These are phyloP conservation scores for Arachnomyces sp. DNA, from an alignment of 2,329 filamentous ascomycete genomes.

Conservation along the genomic window DNA sequence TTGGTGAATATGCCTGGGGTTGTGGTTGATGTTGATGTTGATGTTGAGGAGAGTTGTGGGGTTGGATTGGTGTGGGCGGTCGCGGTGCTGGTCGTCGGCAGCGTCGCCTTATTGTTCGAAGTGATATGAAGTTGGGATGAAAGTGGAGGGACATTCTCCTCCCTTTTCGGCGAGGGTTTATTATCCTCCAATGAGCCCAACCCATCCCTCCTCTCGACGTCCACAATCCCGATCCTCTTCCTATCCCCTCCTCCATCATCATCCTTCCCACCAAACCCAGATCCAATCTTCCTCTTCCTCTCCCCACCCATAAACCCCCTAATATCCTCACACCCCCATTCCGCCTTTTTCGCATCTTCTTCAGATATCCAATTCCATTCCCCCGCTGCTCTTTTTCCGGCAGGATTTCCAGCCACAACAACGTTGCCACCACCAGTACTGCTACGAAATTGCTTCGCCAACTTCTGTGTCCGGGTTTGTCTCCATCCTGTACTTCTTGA, in stretches of 20 bases:
- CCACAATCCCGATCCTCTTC: constrained; percentile 6
- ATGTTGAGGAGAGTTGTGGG: background rate
- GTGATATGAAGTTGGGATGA: background rate
- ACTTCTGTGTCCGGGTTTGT: constrained; percentile 11
- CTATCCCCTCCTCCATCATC: constrained; percentile 15
- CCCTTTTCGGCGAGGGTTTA: background rate
- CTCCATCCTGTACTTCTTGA: constrained; percentile 13
- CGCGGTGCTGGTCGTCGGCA: background rate
- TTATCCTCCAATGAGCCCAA: background rate
- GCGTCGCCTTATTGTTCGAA: background rate
- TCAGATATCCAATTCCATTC: constrained; percentile 42
- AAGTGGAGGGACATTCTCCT: no score
- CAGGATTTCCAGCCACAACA: constrained; percentile 1
- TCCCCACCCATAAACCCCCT: constrained; percentile 40
- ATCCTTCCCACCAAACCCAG: constrained; percentile 13
- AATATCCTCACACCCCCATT: constrained; percentile 31
- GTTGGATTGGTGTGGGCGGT: background rate
- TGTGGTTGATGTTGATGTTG: constrained; percentile 8
- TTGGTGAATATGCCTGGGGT: constrained; percentile 55
- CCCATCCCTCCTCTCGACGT: constrained; percentile 9
- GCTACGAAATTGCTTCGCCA: constrained; percentile 11
- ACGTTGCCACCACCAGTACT: constrained; percentile 3
- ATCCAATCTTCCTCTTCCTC: constrained; percentile 36
- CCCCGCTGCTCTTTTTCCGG: constrained; percentile 40
- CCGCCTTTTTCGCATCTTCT: constrained; percentile 17